phyloP scores from a whole-genome alignment of 768 basidiomycete species.

The Stropharia rugosoannulata region DNA sequence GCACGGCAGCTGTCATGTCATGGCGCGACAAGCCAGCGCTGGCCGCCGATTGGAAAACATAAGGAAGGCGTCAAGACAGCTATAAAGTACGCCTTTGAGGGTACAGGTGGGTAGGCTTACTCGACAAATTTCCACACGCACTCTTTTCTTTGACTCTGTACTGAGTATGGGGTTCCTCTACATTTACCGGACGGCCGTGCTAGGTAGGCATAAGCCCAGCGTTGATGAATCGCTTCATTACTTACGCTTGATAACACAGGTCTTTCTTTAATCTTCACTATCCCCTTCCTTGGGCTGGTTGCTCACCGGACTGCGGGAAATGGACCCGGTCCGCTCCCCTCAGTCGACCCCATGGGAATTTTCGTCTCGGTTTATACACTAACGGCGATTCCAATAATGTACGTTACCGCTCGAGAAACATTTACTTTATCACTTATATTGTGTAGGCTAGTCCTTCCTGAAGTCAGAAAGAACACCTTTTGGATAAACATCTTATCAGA shows the following conservation, averaged over 20 bases:
- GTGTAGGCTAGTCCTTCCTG: constrained; percentile 9
- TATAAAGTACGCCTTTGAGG: not conserved
- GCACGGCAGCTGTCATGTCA: no score
- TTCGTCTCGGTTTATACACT: constrained; percentile 2
- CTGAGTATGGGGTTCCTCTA: not conserved
- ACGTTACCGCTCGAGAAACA: not conserved
- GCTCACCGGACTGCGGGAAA: constrained; percentile 12
- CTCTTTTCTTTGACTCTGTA: not conserved
- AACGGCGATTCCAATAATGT: constrained; percentile 10
- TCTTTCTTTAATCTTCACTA: not conserved
- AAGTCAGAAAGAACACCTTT: constrained; percentile 15
- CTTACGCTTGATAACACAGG: not conserved
- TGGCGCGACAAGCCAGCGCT: no score
- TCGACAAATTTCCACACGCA: not conserved
- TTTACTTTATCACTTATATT: not conserved
- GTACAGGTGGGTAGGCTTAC: not conserved
- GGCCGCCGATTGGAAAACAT: no score
- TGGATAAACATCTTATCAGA: constrained; percentile 10
- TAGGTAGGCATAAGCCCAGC: not conserved
- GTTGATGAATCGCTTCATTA: not conserved
- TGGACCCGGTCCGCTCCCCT: not conserved
- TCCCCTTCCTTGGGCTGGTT: constrained; percentile 7
- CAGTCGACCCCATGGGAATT: constrained; percentile 13
- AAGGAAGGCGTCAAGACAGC: no score
- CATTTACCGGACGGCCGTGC: not conserved